A percentile compares a stretch with the other conserved stretches of the same genome.
Conservation (phyloP, 2,329 filamentous ascomycete species). For the Penicillium olsonii region DNA sequence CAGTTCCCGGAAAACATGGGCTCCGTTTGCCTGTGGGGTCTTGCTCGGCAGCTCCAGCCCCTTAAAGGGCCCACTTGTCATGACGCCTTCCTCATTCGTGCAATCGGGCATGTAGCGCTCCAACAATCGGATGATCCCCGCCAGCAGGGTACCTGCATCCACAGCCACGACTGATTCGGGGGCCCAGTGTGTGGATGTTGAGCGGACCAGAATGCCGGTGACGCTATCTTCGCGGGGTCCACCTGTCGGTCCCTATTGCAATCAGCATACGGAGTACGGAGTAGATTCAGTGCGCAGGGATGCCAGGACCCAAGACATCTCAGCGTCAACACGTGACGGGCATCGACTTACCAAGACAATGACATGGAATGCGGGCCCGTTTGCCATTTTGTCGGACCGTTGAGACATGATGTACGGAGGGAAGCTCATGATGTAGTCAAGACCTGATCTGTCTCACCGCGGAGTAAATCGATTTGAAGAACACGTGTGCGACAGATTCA, state of each 20-base stretch:
- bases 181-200: slow-evolving; percentile 74
- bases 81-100: slow-evolving; percentile 28
- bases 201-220: slow-evolving; percentile 85
- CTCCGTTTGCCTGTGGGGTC: slow-evolving; percentile 73
- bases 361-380: slow-evolving; percentile 64
- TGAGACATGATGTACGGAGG: slow-evolving; percentile 16
- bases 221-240: slow-evolving; percentile 88
- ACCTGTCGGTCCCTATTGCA: slow-evolving; percentile 75
- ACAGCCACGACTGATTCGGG: slow-evolving; percentile 85
- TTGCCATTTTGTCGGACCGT: slow-evolving; percentile 18
- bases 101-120: slow-evolving; percentile 43
- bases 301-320: slow-evolving; percentile 18
- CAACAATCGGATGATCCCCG: slow-evolving; percentile 79
- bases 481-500: neutral
- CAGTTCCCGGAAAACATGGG: slow-evolving; percentile 74
- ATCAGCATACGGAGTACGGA: slow-evolving; percentile 27
- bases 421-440: too few species aligned
- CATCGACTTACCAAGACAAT: slow-evolving; percentile 68
- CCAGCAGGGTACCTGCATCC: slow-evolving; percentile 87
- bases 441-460: slow-evolving; percentile 6
- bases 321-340: slow-evolving; percentile 9
- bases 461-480: neutral
- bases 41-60: slow-evolving; percentile 71
- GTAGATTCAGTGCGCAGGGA: neutral
- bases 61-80: slow-evolving; percentile 71